Evolutionary conservation across 1,284 basidiomycete species (phyloP), one percentile per base, ranked within the genome.

Genomic region (Cystobasidiaceae sp.): DNA sequence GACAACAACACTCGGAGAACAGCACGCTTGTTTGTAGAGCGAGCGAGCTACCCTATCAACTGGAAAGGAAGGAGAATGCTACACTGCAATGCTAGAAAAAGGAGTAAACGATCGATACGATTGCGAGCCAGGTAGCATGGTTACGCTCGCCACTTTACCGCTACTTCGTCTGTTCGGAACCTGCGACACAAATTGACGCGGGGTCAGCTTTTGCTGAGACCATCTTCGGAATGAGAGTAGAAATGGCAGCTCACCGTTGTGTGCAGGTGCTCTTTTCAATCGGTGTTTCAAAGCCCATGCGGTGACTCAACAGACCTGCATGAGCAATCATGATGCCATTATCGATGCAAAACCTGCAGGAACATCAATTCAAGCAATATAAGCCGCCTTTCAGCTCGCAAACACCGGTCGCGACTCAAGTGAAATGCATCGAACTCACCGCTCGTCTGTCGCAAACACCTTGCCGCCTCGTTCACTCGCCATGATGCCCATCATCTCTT

Each of bases 301-400:
- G 83, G 77, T 86, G 91, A 65, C 87, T 86, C 39, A 99, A 81
- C 50, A 99, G 80, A 3, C 27, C 94, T 1, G 96, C 96, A 77
- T 99, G 96, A 0, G 96, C 96, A 64, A 99, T 98, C 96, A 99
- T 99, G 74, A 98, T 94, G 2, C 96, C 96, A 74, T 99, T 99
- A 78, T 99, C 96, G 69, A 99, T 97, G 77, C 94, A 97, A 78
- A 96, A 97, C 61, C 93, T 94, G 71, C 5, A 7, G 65, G 33
- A 32, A 45, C 32, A 52, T 54, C 8, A 5, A 23, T 3, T 30
- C 19, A 21, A 19, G 13, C 0, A 2, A 39, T 39, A n/a, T n/a
- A n/a, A n/a, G n/a, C n/a, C n/a, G n/a, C n/a, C n/a, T n/a, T n/a
- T n/a, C n/a, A n/a, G n/a, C n/a, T n/a, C n/a, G n/a, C n/a, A n/a